Percentiles rank a stretch among this genome's conserved stretches.
Conservation (phyloP, 805 yeast species). For the Pichia cabralensis region DNA sequence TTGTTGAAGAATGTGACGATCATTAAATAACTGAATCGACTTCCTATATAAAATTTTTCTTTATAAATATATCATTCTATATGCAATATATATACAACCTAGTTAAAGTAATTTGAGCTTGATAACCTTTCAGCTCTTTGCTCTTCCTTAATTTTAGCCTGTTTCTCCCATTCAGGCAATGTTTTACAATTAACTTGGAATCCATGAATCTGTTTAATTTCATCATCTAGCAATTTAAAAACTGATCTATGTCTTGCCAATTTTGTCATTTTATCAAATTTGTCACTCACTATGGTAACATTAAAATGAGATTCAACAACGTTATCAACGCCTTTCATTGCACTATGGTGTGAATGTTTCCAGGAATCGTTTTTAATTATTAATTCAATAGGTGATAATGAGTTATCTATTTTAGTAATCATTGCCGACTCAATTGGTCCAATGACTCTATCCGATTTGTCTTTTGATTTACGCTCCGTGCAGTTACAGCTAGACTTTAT, state of each 20-base stretch:
- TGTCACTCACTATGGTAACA: conserved; percentile 59
- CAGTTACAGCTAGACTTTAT: conserved; percentile 8
- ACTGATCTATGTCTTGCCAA: conserved; percentile 75
- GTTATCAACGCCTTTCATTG: conserved; percentile 65
- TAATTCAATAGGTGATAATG: conserved; percentile 36
- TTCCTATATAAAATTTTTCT: too few relatives aligned
- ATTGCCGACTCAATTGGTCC: conserved; percentile 44
- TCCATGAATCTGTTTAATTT: conserved; percentile 73
- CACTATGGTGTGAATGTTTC: conserved; percentile 82
- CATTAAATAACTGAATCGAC: conserved; percentile 9
- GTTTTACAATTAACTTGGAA: conserved; percentile 79
- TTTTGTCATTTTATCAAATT: conserved; percentile 43
- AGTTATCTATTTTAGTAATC: conserved; percentile 30
- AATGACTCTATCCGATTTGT: background rate
- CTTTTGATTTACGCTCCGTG: conserved; percentile 5
- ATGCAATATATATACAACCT: background rate
- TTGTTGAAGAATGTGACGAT: conserved; percentile 48
- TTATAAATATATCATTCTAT: background rate
- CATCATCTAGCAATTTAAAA: conserved; percentile 60
- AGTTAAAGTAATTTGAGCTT: conserved; percentile 2
- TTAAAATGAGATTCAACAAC: conserved; percentile 75
- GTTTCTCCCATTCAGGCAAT: too few relatives aligned
- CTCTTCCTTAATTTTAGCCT: too few relatives aligned
- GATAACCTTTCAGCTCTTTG: conserved; percentile 1
- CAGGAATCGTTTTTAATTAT: conserved; percentile 70